Base-by-base conservation (phyloP, 2,329 filamentous ascomycete species). In the Alternaria ethzedia region DNA sequence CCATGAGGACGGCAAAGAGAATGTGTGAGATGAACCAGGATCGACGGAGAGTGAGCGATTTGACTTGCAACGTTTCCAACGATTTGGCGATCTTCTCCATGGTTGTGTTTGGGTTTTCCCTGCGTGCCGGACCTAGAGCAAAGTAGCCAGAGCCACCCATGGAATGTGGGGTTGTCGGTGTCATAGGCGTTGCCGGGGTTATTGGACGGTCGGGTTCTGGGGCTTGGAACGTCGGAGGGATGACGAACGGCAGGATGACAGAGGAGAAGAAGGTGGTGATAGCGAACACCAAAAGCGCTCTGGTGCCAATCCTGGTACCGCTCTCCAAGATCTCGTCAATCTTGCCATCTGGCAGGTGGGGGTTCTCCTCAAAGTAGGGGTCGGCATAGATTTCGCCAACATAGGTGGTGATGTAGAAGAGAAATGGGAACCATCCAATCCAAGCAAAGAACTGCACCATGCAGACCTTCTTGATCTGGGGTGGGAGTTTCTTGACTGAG, bases 341-440 rank as follows among this genome's bases (percentile, higher is more conserved):
- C 72, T 97, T 89, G 15, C 87, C 85, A 0, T 90, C 86, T 1
- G 89, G 87, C 85, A 97, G 90, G 77, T 95, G 82, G 0, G 93
- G 94, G 70, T 97, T 91, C 55, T 87, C 83, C 68, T 89, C 85
- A 55, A 97, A 89, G 70, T 87, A 91, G 0, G 93, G 93, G 75
- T 97, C 91, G 17, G 93, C 91, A 72, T 97, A 97, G 60, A 98
- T 92, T 76, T 97, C 93, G 65, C 92, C 94, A 70, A 97, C 91
- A 79, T 96, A 98, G 17, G 93, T 96, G 1, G 94, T 97, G 6
- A 93, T 93, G 83, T 98, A 98, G 82, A 97, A 97, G 3, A 98
- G 86, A 79, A 97, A 94, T 1, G 94, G 94, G 74, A 97, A 98
- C 88, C 95, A 97, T 56, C 93, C 95, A 60, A 97, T 90, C 94